Evolutionary conservation across 768 basidiomycete species (phyloP), one percentile per base, ranked within the genome.

Genomic region (Polyporus arcularius): DNA sequence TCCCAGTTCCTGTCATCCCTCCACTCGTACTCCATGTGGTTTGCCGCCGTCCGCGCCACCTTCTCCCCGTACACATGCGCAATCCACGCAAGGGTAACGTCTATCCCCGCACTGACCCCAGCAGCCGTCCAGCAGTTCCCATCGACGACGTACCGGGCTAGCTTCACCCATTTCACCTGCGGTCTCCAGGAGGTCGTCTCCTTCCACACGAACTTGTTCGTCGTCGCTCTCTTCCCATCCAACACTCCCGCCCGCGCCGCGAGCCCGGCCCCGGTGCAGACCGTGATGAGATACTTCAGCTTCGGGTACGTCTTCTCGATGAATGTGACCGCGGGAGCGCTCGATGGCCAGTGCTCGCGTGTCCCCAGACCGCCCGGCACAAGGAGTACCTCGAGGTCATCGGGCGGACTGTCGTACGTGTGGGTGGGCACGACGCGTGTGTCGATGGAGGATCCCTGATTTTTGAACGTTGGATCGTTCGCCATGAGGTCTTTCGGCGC

Each of bases 81-180:
- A 12, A 51, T 51, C 50, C 50, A 51, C 30, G 32, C 50, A 14
- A 51, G 32, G n/a, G 18, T 39, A 26, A 15, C 50, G 21, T 51
- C 50, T 10, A 51, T 32, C 38, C 74, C 75, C 8, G 77, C 76
- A 9, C 75, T 68, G 39, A 77, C 68, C 16, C 77, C 77, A 7
- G 75, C 76, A 40, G 67, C 67, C 3, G 76, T 76, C 77, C 77
- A 78, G 35, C 74, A 68, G 48, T 75, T 75, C 46, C 73, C 76
- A 58, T 78, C 77, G 10, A 70, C 70, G 15, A 76, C 75, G 73
- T 73, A 79, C 2, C 77, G 69, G 12, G 77, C 77, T 45, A 72
- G 73, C 9, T 73, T 68, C 16, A 77, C 67, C 76, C 76, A 78
- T 8, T 64, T 61, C 9, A 53, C 40, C 52, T 35, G 26, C 52